Evolutionary conservation across 345 rosid genomes (phyloP).

Genomic region (Sonneratia alba): DNA sequence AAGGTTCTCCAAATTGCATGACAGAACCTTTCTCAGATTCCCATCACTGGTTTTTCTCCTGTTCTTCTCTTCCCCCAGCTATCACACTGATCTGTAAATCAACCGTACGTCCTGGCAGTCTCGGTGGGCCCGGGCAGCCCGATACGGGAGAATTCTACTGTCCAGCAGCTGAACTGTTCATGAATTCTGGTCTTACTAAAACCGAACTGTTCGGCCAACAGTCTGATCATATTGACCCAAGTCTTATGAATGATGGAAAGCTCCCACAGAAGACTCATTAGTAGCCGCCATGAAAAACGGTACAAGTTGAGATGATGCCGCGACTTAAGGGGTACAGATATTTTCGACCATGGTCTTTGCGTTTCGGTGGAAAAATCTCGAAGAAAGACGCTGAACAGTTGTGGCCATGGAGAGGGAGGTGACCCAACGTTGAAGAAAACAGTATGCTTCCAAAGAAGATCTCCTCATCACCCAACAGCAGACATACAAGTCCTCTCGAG

Average conservation of each 20-base stretch:
- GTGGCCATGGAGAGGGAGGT: background rate
- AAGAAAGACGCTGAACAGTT: background rate
- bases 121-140: no score
- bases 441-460: no score
- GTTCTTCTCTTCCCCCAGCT: background rate
- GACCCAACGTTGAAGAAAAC: background rate
- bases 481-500: background rate
- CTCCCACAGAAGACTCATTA: no score
- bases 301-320: background rate
- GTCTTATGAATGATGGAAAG: no score
- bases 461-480: background rate
- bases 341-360: background rate
- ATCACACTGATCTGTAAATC: background rate
- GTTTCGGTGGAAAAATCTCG: background rate
- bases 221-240: no score
- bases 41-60: background rate
- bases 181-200: no score
- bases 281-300: background rate
- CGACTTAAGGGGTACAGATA: background rate
- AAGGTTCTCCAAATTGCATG: background rate
- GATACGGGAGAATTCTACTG: no score
- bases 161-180: no score
- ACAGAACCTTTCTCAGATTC: no score
- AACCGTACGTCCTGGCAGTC: background rate
- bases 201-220: no score